Conservation (phyloP, 495 filamentous ascomycete genomes). For the Aspergillus indologenus region DNA sequence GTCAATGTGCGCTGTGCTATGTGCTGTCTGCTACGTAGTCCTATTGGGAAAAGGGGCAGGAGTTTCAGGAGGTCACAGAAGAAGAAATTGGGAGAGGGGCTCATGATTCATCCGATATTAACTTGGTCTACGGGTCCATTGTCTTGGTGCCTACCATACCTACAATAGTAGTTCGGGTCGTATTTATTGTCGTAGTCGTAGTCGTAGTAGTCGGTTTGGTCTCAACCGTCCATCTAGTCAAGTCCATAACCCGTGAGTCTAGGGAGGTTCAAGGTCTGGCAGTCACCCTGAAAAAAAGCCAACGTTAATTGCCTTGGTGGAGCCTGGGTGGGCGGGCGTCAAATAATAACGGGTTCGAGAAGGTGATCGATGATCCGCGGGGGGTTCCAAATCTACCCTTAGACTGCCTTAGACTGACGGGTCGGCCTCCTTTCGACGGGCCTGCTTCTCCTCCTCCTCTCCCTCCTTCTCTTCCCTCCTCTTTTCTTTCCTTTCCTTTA, state of each 20-base stretch:
- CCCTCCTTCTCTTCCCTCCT: constrained; percentile 15
- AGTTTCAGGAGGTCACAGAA: constrained; percentile 14
- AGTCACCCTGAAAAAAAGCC: constrained; percentile 5
- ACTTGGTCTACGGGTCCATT: background rate
- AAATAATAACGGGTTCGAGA: constrained; percentile 2
- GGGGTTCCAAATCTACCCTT: constrained; percentile 9
- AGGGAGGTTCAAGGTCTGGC: background rate
- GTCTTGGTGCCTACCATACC: background rate
- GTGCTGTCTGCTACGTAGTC: background rate
- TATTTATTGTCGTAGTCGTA: no score
- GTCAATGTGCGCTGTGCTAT: background rate
- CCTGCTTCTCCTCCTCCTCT: background rate
- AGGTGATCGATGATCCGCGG: constrained; percentile 20
- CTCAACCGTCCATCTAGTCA: background rate
- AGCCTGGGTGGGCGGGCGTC: constrained; percentile 3
- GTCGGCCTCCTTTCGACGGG: constrained; percentile 5
- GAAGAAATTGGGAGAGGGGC: background rate
- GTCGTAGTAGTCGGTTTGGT: background rate
- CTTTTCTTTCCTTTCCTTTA: constrained; percentile 6
- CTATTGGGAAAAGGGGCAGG: constrained; percentile 14
- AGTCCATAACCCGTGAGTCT: background rate
- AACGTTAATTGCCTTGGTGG: constrained; percentile 8
- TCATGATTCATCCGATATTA: background rate
- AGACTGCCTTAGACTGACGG: background rate
- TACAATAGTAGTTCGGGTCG: no score